Conservation (phyloP, 2,329 filamentous ascomycete genomes). For the Gremmenia infestans region DNA sequence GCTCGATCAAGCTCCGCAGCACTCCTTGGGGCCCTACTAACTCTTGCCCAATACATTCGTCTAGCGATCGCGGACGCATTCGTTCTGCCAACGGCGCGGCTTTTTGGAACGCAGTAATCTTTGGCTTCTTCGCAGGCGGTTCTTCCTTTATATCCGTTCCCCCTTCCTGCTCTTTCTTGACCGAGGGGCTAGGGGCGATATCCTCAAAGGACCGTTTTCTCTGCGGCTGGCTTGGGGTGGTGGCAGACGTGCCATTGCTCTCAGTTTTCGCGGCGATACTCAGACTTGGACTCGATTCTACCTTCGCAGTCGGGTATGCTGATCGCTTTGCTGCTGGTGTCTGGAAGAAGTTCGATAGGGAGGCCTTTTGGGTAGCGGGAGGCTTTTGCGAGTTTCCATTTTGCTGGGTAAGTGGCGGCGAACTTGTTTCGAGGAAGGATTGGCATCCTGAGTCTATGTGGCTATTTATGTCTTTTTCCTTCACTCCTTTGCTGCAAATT, state of each 20-base stretch:
- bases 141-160: conserved; percentile 7
- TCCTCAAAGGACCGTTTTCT: conserved; percentile 31
- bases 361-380: conserved; percentile 33
- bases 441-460: conserved; percentile 85
- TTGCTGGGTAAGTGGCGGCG: conserved; percentile 34
- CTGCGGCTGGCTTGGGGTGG: conserved; percentile 18
- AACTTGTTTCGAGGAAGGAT: conserved; percentile 53
- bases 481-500: conserved; percentile 72
- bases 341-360: conserved; percentile 56
- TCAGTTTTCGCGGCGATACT: conserved; percentile 31
- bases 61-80: conserved; percentile 79
- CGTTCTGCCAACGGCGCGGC: conserved; percentile 86
- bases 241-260: conserved; percentile 21
- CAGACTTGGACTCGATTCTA: conserved; percentile 32
- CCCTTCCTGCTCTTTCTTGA: conserved; percentile 14
- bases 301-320: conserved; percentile 25
- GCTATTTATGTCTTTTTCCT: conserved; percentile 71
- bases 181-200: conserved; percentile 1
- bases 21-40: conserved; percentile 83
- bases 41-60: conserved; percentile 86
- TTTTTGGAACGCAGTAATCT: conserved; percentile 58
- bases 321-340: conserved; percentile 54
- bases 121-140: conserved; percentile 55
- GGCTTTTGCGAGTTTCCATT: conserved; percentile 41
- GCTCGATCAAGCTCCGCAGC: conserved; percentile 78